Evolutionary conservation across 2,329 filamentous ascomycete species (phyloP), one percentile per base, ranked within the genome.

Genomic region (Exophiala sp.): DNA sequence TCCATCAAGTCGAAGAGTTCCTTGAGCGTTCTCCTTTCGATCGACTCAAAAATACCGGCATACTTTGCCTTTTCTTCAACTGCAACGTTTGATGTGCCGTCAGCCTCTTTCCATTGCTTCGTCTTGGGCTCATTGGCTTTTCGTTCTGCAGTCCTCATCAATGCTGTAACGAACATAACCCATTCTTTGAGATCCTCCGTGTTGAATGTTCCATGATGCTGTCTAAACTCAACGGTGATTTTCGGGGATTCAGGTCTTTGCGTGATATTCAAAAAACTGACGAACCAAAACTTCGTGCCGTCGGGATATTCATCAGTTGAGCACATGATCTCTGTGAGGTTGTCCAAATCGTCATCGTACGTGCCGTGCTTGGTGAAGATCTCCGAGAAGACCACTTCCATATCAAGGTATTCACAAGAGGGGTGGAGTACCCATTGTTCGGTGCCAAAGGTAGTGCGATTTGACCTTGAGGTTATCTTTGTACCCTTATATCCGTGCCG

Each of bases 141-240:
- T 2, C 50, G 29, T 32, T 59, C 57, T 29, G 43, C 50, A 9
- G 57, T 44, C n/a, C 47, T 55, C n/a, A 54, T 21, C 5, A 59
- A 39, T n/a, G 54, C 52, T 8, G 47, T 54, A 5, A 59, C 42
- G 32, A 57, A 57, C 16, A 49, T 14, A 10, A 59, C 47, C 57
- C 57, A 59, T 38, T 57, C 35, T 20, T 40, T 29, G 14, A 57
- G 39, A 3, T 57, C 57, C 8, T 45, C 11, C 5, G 33, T 10
- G 20, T 51, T 39, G 14, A 54, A 18, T 3, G 57, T 59, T 12
- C 57, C 54, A 29, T 54, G 47, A 33, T 57, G 54, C 16, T 59
- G 57, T 11, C 57, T 47, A 14, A 59, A 59, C 32, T 59, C 57
- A 20, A 57, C 43, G 1, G 57, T 59, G 33, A 45, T 46, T 36